These are phyloP conservation scores for Spergularia marina DNA, from an alignment of 148 eudicot genomes.

Conservation along the genomic window DNA sequence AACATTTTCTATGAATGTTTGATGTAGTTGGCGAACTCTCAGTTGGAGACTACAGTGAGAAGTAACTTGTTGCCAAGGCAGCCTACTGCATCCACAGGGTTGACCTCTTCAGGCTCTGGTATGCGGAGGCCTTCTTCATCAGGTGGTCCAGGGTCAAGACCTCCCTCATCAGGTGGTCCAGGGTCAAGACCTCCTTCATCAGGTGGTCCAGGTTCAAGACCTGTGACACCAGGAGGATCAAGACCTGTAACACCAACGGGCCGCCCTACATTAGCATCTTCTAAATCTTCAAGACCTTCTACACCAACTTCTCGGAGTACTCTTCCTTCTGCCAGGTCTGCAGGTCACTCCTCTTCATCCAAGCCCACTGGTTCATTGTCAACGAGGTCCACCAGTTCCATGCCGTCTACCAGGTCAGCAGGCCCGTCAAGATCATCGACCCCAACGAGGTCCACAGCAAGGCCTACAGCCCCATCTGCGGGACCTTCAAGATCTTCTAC, in stretches of 20 bases:
- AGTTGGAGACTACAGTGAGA: conserved; percentile 57
- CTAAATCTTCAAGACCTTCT: conserved; percentile 73
- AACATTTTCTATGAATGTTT: conserved; percentile 9
- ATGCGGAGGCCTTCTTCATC: conserved; percentile 60
- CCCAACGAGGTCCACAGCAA: conserved; percentile 57
- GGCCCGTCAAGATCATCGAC: conserved; percentile 77
- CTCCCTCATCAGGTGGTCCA: conserved; percentile 67
- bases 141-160: conserved; percentile 62
- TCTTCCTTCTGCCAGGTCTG: conserved; percentile 37
- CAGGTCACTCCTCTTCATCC: conserved; percentile 28
- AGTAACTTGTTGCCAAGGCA: conserved; percentile 59
- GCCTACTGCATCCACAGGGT: conserved; percentile 45
- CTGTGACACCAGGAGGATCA: conserved; percentile 45
- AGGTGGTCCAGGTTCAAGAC: conserved; percentile 60
- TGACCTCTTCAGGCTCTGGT: conserved; percentile 56
- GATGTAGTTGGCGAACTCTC: conserved; percentile 66
- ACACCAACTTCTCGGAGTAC: conserved; percentile 76
- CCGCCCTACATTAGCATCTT: conserved; percentile 52
- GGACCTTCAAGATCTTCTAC: conserved; percentile 43
- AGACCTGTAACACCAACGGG: conserved; percentile 91
- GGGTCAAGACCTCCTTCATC: conserved; percentile 57
- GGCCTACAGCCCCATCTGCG: conserved; percentile 70
- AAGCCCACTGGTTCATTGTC: conserved; percentile 33
- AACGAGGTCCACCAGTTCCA: conserved; percentile 27
- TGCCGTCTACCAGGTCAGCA: conserved; percentile 44